A percentile compares a stretch with the other conserved stretches of the same genome.
phyloP scores from a whole-genome alignment of 2,329 filamentous ascomycete genomes.

The Dactylellina drechsleri region DNA sequence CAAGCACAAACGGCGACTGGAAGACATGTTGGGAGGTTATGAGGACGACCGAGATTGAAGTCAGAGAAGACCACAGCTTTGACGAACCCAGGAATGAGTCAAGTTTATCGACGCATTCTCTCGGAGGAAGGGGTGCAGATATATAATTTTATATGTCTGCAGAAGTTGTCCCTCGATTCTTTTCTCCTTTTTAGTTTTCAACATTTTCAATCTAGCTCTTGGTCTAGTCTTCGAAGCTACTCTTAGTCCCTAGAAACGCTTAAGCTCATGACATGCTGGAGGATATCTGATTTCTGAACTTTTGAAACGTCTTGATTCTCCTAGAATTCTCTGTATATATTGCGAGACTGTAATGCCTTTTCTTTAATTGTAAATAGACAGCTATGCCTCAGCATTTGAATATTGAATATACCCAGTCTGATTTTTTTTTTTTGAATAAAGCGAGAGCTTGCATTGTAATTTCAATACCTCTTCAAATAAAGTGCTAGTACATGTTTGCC shows the following conservation, averaged over 20 bases:
- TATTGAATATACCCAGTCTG: too few species aligned
- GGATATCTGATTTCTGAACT: not conserved
- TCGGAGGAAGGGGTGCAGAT: slow-evolving; percentile 19
- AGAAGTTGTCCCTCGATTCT: not conserved
- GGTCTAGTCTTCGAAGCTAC: too few species aligned
- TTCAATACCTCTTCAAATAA: too few species aligned
- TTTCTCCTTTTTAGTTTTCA: not conserved
- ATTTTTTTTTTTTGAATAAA: too few species aligned
- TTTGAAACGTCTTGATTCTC: not conserved
- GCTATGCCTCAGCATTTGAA: too few species aligned
- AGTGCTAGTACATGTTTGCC: too few species aligned
- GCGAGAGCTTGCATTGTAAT: too few species aligned
- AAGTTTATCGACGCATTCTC: slow-evolving; percentile 43
- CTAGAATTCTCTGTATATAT: not conserved
- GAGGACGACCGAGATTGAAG: slow-evolving; percentile 51
- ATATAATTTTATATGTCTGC: slow-evolving; percentile 13
- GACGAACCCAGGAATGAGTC: slow-evolving; percentile 35
- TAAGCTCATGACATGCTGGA: too few species aligned
- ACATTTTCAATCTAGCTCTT: not conserved
- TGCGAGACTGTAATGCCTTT: not conserved
- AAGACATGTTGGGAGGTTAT: slow-evolving; percentile 47
- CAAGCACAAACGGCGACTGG: not conserved
- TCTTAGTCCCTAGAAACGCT: not conserved
- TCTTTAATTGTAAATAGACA: too few species aligned
- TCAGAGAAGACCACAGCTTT: slow-evolving; percentile 49